Base-by-base conservation (phyloP, 2,329 filamentous ascomycete genomes). In the Balansia obtecta region DNA sequence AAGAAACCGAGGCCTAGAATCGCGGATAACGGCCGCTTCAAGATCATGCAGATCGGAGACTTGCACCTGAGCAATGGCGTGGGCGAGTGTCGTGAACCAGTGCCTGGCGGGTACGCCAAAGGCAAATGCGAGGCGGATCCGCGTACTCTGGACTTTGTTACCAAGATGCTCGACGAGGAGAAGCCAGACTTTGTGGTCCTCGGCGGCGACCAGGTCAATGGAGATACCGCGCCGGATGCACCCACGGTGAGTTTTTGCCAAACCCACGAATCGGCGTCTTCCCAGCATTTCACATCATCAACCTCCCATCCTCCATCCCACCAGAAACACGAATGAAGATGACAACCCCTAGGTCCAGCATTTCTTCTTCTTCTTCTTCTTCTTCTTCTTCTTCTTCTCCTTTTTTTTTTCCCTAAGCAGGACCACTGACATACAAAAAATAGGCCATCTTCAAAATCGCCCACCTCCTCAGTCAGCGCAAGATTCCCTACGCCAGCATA, bases 41-140 rank as follows among this genome's bases (percentile, higher is more conserved):
- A 97, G 72, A 95, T 98, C 56, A 82, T 98, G 77, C 93, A 98
- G 68, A 74, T 95, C 50, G 86, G 89, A n/a, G 93, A 98, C 69
- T 71, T 97, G 54, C 93, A 98, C 67, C 71, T 98, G 50, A 91
- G 88, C 61, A 98, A 93, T 2, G 93, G 91, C 10, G 75, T 90
- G 5, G 93, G 93, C 10, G 69, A 70, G 43, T 98, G 93, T 63
- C 82, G 93, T 56, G 89, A 98, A 58, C 80, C 88, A n/a, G 76
- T 91, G 57, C 90, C 90, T 0, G 77, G 81, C 54, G 77, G 76
- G 45, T 79, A 80, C 56, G 79, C 88, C 48, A 83, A 82, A 5
- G 86, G 84, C 11, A 80, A 82, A 58, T 98, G 93, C 65, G 88
- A 96, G 61, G 93, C 93, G 1, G 93, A 98, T 63, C 83, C 88